Conservation (phyloP, 1,284 basidiomycete genomes). For the Malassezia brasiliensis region DNA sequence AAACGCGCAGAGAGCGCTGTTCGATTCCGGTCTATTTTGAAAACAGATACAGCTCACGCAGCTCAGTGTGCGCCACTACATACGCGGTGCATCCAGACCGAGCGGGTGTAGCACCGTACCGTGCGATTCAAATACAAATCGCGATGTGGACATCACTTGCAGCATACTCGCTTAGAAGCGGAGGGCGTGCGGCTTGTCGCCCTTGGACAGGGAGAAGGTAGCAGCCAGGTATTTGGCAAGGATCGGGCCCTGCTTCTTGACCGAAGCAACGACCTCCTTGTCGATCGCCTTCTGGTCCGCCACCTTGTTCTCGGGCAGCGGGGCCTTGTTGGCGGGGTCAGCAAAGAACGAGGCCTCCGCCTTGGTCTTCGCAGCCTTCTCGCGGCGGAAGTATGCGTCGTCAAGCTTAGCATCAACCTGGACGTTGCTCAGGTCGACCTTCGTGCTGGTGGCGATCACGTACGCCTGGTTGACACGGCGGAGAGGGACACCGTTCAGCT, state of each 20-base stretch:
- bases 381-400: slow-evolving; percentile 73
- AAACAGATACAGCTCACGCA: slow-evolving; percentile 5
- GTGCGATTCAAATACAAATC: background rate
- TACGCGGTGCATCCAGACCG: background rate
- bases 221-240: slow-evolving; percentile 88
- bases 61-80: background rate
- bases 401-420: slow-evolving; percentile 68
- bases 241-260: slow-evolving; percentile 80
- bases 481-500: slow-evolving; percentile 96
- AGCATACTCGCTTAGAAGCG: slow-evolving; percentile 57
- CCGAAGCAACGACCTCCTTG: slow-evolving; percentile 67
- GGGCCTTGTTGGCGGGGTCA: slow-evolving; percentile 83
- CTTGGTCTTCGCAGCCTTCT: slow-evolving; percentile 62
- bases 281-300: slow-evolving; percentile 87
- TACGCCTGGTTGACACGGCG: slow-evolving; percentile 98
- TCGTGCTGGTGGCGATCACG: slow-evolving; percentile 96
- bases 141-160: background rate
- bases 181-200: slow-evolving; percentile 76
- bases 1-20: background rate
- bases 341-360: slow-evolving; percentile 94
- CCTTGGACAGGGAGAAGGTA: slow-evolving; percentile 88
- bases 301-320: slow-evolving; percentile 78
- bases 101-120: background rate
- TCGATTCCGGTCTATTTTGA: slow-evolving; percentile 19
- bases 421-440: slow-evolving; percentile 71